Conservation (phyloP, 1,284 basidiomycete genomes). For the Pseudomicrostroma phylloplanum region DNA sequence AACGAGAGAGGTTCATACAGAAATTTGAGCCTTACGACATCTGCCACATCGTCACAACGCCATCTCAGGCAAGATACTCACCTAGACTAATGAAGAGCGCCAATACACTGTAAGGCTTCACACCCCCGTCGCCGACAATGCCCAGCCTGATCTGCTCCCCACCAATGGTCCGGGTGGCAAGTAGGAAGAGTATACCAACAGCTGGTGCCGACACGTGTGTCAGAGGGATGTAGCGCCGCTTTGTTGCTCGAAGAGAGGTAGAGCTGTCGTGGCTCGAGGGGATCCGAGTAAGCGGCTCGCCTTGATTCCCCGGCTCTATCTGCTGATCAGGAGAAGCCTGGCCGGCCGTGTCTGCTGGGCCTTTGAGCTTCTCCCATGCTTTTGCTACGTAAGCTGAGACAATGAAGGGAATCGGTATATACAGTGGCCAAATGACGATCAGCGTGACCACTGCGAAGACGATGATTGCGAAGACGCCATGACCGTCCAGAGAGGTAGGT, state of each 20-base stretch:
- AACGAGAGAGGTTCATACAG: not conserved
- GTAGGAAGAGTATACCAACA: slow-evolving; percentile 68
- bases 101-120: slow-evolving; percentile 87
- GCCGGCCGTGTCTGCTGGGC: not conserved
- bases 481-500: slow-evolving; percentile 33
- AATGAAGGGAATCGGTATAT: slow-evolving; percentile 27
- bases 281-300: not conserved
- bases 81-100: slow-evolving; percentile 77
- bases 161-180: slow-evolving; percentile 68
- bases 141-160: slow-evolving; percentile 64
- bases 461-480: slow-evolving; percentile 46
- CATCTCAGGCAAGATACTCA: not conserved
- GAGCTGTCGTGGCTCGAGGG: not conserved
- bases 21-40: not conserved
- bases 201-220: slow-evolving; percentile 58
- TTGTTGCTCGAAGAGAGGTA: too few species aligned
- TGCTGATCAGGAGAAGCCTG: not conserved
- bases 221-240: slow-evolving; percentile 13
- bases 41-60: too few species aligned
- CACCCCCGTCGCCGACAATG: slow-evolving; percentile 63
- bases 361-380: not conserved
- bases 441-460: slow-evolving; percentile 45
- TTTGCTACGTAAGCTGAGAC: slow-evolving; percentile 11
- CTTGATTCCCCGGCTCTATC: not conserved
- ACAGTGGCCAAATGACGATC: slow-evolving; percentile 40